phyloP scores from a whole-genome alignment of 2,329 filamentous ascomycete genomes.

The Ramularia collo-cygni region DNA sequence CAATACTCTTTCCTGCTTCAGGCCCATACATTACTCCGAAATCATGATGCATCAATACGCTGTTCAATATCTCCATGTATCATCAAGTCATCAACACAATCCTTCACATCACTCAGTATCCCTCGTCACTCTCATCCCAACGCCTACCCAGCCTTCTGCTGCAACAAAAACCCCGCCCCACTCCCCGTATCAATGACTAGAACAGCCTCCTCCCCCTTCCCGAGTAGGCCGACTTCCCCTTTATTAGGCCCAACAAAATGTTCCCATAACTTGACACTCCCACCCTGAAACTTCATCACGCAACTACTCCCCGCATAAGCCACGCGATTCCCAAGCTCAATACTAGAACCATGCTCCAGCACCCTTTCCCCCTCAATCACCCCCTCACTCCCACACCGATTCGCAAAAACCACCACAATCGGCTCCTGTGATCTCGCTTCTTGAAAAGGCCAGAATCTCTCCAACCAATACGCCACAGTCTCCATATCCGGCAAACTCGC shows the following conservation, averaged over 20 bases:
- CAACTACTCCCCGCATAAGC: constrained; percentile 69
- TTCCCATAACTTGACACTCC: constrained; percentile 56
- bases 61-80: too few species aligned
- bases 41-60: too few species aligned
- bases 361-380: constrained; percentile 17
- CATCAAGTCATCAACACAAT: too few species aligned
- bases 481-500: constrained; percentile 58
- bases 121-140: too few species aligned
- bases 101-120: neutral
- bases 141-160: constrained; percentile 15
- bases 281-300: constrained; percentile 59
- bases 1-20: too few species aligned
- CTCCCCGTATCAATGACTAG: constrained; percentile 58
- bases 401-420: constrained; percentile 63
- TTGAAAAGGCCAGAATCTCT: constrained; percentile 57
- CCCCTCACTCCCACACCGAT: constrained; percentile 59
- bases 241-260: constrained; percentile 39
- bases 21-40: too few species aligned
- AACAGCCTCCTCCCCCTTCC: constrained; percentile 62
- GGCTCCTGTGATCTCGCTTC: constrained; percentile 42
- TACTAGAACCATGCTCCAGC: constrained; percentile 25
- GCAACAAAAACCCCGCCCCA: constrained; percentile 28
- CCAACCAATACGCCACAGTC: constrained; percentile 69
- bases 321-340: constrained; percentile 33
- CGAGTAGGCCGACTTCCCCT: constrained; percentile 45